These are phyloP conservation scores for Alternaria panax DNA, from an alignment of 2,329 filamentous ascomycete genomes.

Conservation along the genomic window DNA sequence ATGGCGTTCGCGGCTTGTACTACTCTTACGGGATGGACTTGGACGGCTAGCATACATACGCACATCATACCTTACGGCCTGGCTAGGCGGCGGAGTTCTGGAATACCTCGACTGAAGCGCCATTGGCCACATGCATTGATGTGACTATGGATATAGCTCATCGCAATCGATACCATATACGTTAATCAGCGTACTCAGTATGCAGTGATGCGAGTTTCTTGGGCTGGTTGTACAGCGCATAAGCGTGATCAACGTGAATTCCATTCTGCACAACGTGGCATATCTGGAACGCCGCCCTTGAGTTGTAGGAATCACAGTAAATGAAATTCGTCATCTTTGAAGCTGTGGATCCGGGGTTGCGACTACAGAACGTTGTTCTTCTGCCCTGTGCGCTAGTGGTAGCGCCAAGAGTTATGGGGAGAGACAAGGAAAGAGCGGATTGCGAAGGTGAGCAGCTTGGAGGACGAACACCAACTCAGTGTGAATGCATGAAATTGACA, in stretches of 20 bases:
- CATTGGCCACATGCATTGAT: constrained; percentile 24
- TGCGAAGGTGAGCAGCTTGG: background rate
- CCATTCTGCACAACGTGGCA: background rate
- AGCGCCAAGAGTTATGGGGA: background rate
- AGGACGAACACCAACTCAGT: background rate
- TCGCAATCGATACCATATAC: constrained; percentile 29
- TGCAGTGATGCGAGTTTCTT: background rate
- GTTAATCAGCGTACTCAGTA: constrained; percentile 7
- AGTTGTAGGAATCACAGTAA: too few species aligned
- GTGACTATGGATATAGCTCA: constrained; percentile 24
- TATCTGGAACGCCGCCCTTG: background rate
- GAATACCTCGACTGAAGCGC: constrained; percentile 20
- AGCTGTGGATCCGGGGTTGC: background rate
- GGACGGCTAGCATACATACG: constrained; percentile 24
- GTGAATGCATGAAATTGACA: background rate
- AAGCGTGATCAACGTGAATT: background rate
- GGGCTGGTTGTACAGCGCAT: background rate
- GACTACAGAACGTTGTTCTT: constrained; percentile 2
- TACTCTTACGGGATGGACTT: constrained; percentile 26
- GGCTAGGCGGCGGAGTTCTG: constrained; percentile 28
- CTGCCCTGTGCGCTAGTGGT: background rate
- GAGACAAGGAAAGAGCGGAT: background rate
- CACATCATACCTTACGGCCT: constrained; percentile 21
- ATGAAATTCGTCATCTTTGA: background rate
- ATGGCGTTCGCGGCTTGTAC: constrained; percentile 34